Evolutionary conservation across 208 protist species (phyloP), one percentile per base, ranked within the genome.

Genomic region (Crithidia expoeki): DNA sequence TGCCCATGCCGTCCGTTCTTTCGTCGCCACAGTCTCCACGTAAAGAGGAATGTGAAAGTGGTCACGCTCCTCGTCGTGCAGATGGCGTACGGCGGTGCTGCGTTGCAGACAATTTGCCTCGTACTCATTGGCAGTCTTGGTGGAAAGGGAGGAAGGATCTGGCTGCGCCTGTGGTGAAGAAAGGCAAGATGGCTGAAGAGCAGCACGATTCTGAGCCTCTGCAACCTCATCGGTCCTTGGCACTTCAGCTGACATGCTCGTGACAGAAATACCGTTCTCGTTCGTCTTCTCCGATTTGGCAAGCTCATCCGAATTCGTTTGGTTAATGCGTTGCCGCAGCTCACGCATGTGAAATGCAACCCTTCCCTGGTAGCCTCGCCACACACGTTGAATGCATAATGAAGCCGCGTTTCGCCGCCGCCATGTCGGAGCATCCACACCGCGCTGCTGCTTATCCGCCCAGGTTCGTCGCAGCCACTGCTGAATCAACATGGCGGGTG

Each of bases 21-120:
- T 80, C 57, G 81, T 27, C 27, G 89, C 85, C 42, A 76, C 47
- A 0, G 61, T 53, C 25, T 89, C 83, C 2, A 80, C 68, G 73
- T 79, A 88, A 28, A 94, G 59, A 21, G 75, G 70, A 52, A 94
- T 81, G 60, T 94, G 80, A 49, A 83, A 88, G 12, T 51, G 33
- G 66, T 92, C 86, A 1, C 81, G 63, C 47, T 92, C 83, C 6
- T 32, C 52, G 40, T 90, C 78, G 2, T 55, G 78, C 27, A 74
- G 28, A 0, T 46, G 70, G 17, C 66, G 42, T 14, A 90, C 73
- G 7, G 30, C 80, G n/a, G 9, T 6, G 17, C 72, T 68, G 1
- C 81, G 73, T 42, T 64, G 23, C 33, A 66, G 44, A 36, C 81
- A 86, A 34, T 61, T 46, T 1, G 40, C 63, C 21, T 57, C 63